Percentiles rank a stretch among this genome's conserved stretches.
Conservation (phyloP, 495 filamentous ascomycete species). For the Xylaria palmicola region DNA sequence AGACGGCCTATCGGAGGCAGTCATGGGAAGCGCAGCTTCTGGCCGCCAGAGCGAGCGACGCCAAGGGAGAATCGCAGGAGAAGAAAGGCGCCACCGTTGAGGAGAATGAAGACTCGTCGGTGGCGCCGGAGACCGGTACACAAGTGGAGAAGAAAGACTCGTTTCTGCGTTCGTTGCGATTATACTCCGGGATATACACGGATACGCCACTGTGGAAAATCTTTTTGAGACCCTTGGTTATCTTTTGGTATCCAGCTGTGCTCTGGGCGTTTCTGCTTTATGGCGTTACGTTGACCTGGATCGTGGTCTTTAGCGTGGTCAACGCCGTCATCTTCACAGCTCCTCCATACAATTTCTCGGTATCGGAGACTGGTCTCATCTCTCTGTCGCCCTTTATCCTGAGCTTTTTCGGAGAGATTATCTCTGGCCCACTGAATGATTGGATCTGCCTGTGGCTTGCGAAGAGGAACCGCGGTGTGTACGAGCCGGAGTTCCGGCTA, state of each 20-base stretch:
- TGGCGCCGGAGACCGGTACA: conserved; percentile 24
- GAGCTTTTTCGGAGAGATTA: conserved; percentile 47
- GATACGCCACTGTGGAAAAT: conserved; percentile 50
- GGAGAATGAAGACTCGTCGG: conserved; percentile 18
- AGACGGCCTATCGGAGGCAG: conserved; percentile 50
- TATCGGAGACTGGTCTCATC: conserved; percentile 50
- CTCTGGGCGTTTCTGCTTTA: conserved; percentile 55
- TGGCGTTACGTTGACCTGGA: conserved; percentile 52
- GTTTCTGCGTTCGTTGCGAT: conserved; percentile 32
- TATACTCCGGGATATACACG: conserved; percentile 41
- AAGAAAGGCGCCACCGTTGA: conserved; percentile 22
- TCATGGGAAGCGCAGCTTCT: conserved; percentile 25
- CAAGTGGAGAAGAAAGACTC: conserved; percentile 30
- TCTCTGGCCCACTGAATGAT: conserved; percentile 53
- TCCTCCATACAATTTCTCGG: conserved; percentile 54
- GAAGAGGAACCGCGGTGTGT: conserved; percentile 49
- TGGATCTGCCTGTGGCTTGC: conserved; percentile 47
- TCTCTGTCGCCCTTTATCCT: conserved; percentile 50
- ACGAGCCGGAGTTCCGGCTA: conserved; percentile 57
- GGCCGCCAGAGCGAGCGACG: conserved; percentile 19
- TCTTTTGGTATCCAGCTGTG: conserved; percentile 56
- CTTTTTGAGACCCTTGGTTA: conserved; percentile 46
- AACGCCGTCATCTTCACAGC: conserved; percentile 50
- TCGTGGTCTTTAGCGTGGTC: conserved; percentile 55
- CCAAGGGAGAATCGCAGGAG: conserved; percentile 25